Evolutionary conservation across 164 flowering plant genomes (phyloP).

Genomic region (Euptelea pleiosperma): DNA sequence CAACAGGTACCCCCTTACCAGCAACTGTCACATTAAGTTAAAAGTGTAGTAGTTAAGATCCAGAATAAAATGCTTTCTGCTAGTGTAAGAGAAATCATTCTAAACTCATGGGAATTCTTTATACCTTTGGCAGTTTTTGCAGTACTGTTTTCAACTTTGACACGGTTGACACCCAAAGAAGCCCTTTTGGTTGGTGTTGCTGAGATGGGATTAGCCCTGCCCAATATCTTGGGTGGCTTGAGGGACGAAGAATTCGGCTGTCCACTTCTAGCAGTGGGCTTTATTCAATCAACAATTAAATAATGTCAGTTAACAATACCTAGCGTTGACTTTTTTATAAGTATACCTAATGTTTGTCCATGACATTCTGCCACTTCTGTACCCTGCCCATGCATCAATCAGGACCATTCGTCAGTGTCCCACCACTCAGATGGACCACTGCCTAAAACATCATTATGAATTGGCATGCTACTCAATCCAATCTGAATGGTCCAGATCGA

Average conservation of each 20-base stretch:
- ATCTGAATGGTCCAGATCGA: neutral
- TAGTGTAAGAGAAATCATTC: neutral
- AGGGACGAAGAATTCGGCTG: conserved; percentile 27
- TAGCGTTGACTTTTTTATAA: too few species aligned
- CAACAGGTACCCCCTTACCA: conserved; percentile 27
- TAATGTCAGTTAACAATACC: conserved; percentile 14
- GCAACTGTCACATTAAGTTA: conserved; percentile 16
- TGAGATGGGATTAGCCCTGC: conserved; percentile 28
- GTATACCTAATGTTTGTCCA: too few species aligned
- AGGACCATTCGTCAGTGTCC: neutral
- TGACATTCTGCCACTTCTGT: too few species aligned
- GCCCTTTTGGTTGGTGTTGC: conserved; percentile 46
- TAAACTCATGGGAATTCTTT: neutral
- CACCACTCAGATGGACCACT: neutral
- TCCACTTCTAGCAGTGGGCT: conserved; percentile 31
- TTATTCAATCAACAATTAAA: conserved; percentile 17
- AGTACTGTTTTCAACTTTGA: conserved; percentile 32
- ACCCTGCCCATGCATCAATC: neutral
- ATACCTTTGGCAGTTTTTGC: conserved; percentile 32
- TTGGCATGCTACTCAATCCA: neutral
- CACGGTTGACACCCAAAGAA: conserved; percentile 34
- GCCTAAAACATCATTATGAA: neutral
- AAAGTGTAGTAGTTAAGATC: neutral
- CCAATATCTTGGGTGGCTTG: conserved; percentile 45
- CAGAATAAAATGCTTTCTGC: neutral